Base-by-base conservation (phyloP, 768 basidiomycete species). In the Boletellus sp. region DNA sequence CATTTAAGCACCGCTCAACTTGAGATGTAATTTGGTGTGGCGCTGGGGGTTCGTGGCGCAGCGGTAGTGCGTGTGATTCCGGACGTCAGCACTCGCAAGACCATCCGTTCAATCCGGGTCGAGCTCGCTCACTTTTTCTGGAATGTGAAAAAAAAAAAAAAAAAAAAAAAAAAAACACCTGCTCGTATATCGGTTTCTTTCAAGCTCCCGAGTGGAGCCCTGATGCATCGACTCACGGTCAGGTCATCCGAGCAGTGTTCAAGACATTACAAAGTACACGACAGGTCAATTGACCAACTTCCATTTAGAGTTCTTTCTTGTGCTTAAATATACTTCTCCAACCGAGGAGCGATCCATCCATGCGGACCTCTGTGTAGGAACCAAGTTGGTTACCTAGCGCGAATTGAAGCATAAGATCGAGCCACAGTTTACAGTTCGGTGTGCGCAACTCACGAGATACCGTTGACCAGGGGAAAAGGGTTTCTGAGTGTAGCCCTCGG, bases 251-350 rank as follows among this genome's bases (percentile, higher is more conserved):
- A 41, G 39, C 20, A 39, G 23, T 8, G 15, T 26, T 28, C 28
- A 28, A 28, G 10, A 7, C 11, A 19, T 7, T 31, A 33, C 42
- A 42, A 28, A 24, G 28, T 43, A 47, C 34, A 50, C 9, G 22
- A 24, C 11, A 44, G 19, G 16, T 48, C 38, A 58, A 39, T 46
- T 45, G 42, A 66, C 16, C 40, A 65, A 72, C 45, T 71, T 81
- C 85, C 85, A 88, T 55, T 77, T 72, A 8, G 90, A 80, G 54
- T 83, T 78, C 42, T 80, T 75, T 52, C 79, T 74, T 4, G 89
- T 87, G 51, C 76, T 74, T 52, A 95, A 66, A 65, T 81, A 90
- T 2, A 93, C 76, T 60, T 88, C 82, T 11, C 81, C 76, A n/a
- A 73, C 79, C 15, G 77, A 77, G 43, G 71, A 50, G n/a, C 61